Percentiles rank a stretch among this genome's conserved stretches.
Evolutionary conservation across 192 early-diverging fungal genomes (phyloP).

Genomic region (Coemansia sp.): DNA sequence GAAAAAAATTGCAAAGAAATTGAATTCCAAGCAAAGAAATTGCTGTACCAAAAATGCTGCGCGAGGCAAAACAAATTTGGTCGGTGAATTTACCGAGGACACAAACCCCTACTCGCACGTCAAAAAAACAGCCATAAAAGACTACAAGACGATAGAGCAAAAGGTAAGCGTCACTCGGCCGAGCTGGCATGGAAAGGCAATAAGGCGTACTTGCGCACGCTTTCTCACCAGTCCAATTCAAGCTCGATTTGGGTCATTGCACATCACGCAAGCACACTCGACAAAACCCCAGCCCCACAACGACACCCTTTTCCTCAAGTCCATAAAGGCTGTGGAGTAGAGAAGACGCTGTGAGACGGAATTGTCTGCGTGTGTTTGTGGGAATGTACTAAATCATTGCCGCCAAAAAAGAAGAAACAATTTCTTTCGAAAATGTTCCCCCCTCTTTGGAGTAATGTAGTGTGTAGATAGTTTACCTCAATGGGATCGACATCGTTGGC

Average conservation of each 20-base stretch:
- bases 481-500: conserved; percentile 99
- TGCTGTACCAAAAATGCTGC: not conserved
- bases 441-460: not conserved
- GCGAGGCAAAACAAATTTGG: not conserved
- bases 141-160: not conserved
- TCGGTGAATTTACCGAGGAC: conserved; percentile 4
- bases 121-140: not conserved
- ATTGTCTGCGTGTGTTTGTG: conserved; percentile 7
- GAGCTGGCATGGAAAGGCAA: conserved; percentile 5
- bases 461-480: conserved; percentile 61
- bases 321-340: too few relatives aligned
- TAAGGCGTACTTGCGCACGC: not conserved
- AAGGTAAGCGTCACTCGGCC: not conserved
- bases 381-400: conserved; percentile 32
- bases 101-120: not conserved
- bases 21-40: not conserved
- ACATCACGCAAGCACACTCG: conserved; percentile 36
- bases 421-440: not conserved
- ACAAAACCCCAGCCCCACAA: not conserved
- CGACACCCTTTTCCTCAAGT: not conserved
- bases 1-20: not conserved
- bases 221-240: not conserved
- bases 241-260: conserved; percentile 53
- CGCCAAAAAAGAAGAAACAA: not conserved
- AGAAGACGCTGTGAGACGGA: not conserved